Percentiles rank a stretch among this genome's conserved stretches.
Conservation (phyloP, 192 early-diverging fungal genomes). For the Coemansia sp. region DNA sequence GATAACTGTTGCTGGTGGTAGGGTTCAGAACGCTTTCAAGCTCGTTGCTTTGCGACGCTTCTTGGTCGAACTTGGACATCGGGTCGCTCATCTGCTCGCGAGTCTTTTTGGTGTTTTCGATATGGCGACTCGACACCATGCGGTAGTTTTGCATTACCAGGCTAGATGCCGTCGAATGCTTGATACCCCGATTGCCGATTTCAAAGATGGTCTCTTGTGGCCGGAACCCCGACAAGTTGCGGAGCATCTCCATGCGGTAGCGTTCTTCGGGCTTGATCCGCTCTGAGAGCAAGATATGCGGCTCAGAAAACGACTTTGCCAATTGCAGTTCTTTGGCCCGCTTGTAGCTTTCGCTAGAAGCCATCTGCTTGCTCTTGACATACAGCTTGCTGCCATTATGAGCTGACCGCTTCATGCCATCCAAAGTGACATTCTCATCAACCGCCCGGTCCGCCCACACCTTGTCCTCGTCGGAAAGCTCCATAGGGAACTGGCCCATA, state of each 20-base stretch:
- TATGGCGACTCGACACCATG: constrained; percentile 37
- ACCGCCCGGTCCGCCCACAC: constrained; percentile 71
- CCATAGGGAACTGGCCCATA: constrained; percentile 71
- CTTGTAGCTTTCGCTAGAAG: constrained; percentile 81
- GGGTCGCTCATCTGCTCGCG: constrained; percentile 40
- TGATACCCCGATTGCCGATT: constrained; percentile 79
- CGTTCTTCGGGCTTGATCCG: constrained; percentile 59
- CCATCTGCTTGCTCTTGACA: constrained; percentile 72
- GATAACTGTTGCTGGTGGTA: constrained; percentile 28
- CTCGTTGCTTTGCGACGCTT: constrained; percentile 2
- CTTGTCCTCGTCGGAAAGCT: constrained; percentile 65
- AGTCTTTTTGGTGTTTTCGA: constrained; percentile 30
- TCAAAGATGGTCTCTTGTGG: constrained; percentile 95
- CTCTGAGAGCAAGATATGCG: constrained; percentile 72
- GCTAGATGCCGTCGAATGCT: constrained; percentile 65
- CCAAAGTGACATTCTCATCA: constrained; percentile 60
- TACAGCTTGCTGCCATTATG: constrained; percentile 88
- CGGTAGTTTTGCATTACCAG: constrained; percentile 65
- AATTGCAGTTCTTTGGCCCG: constrained; percentile 81
- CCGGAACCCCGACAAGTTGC: constrained; percentile 73
- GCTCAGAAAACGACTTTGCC: constrained; percentile 59
- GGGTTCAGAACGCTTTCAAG: constrained; percentile 27
- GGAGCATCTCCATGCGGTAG: constrained; percentile 67
- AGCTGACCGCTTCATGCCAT: constrained; percentile 63
- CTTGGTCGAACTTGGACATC: constrained; percentile 38